Conservation (phyloP, 2,329 filamentous ascomycete species). For the Aspergillus alliaceus region DNA sequence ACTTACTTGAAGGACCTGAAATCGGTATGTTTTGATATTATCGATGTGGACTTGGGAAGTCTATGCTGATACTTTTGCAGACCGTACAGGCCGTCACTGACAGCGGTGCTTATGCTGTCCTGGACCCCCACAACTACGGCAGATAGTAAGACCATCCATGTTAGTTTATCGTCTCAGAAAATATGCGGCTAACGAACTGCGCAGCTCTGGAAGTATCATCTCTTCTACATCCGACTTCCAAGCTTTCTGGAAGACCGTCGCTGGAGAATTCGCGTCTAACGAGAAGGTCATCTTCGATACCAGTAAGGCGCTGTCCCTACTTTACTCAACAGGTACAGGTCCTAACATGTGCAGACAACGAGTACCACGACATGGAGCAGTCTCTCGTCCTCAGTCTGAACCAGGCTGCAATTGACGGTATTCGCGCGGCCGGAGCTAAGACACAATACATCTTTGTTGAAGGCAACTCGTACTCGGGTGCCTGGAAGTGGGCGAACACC, state of each 20-base stretch:
- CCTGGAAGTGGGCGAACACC: conserved; percentile 50
- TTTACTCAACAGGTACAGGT: no score
- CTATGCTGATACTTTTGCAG: conserved; percentile 15
- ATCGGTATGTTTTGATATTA: conserved; percentile 9
- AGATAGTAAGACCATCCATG: conserved; percentile 25
- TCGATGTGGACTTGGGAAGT: background rate
- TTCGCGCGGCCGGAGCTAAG: conserved; percentile 59
- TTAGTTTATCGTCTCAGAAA: background rate
- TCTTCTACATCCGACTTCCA: conserved; percentile 53
- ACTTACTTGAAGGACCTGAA: conserved; percentile 46
- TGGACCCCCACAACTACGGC: conserved; percentile 65
- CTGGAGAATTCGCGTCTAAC: conserved; percentile 55
- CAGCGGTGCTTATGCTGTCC: conserved; percentile 53
- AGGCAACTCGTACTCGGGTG: conserved; percentile 51
- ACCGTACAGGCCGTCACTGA: conserved; percentile 40
- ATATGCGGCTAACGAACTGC: background rate
- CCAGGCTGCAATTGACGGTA: conserved; percentile 63
- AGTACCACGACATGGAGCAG: conserved; percentile 65
- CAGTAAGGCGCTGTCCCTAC: conserved; percentile 32
- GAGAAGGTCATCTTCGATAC: conserved; percentile 62
- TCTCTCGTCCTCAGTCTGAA: conserved; percentile 60
- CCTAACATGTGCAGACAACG: conserved; percentile 51
- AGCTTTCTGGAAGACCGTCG: conserved; percentile 59
- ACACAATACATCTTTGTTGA: conserved; percentile 60
- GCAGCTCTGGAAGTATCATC: conserved; percentile 22